Conservation (phyloP, 2,329 filamentous ascomycete genomes). For the Calonectria ilicicola region DNA sequence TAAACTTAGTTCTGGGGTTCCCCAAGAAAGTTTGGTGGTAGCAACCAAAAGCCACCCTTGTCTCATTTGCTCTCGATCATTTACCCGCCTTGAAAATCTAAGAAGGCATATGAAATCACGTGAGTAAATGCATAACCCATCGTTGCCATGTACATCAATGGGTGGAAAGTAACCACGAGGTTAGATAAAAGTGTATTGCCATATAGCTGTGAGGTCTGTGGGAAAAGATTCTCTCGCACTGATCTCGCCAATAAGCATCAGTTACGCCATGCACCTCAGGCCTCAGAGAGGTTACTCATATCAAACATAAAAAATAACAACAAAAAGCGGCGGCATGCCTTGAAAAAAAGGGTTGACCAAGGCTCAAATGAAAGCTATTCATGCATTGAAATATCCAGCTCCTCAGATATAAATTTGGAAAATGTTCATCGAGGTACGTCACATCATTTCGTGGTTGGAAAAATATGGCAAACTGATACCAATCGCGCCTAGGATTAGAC, state of each 20-base stretch:
- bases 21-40: neutral
- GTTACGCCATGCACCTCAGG: neutral
- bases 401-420: neutral
- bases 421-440: neutral
- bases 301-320: neutral
- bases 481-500: neutral
- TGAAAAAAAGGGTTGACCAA: neutral
- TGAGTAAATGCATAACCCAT: neutral
- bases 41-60: neutral
- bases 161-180: neutral
- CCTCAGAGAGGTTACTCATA: neutral
- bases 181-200: neutral
- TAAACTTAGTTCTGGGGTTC: neutral
- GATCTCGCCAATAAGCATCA: conserved; percentile 3
- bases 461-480: neutral
- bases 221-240: neutral
- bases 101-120: conserved; percentile 5
- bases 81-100: conserved; percentile 9
- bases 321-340: neutral
- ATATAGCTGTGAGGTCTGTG: neutral
- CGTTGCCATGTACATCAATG: too few species aligned
- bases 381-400: neutral
- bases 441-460: neutral
- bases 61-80: neutral
- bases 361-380: neutral